Base-by-base conservation (phyloP, 371 early-diverging fungal species). In the Mucor racemosus region DNA sequence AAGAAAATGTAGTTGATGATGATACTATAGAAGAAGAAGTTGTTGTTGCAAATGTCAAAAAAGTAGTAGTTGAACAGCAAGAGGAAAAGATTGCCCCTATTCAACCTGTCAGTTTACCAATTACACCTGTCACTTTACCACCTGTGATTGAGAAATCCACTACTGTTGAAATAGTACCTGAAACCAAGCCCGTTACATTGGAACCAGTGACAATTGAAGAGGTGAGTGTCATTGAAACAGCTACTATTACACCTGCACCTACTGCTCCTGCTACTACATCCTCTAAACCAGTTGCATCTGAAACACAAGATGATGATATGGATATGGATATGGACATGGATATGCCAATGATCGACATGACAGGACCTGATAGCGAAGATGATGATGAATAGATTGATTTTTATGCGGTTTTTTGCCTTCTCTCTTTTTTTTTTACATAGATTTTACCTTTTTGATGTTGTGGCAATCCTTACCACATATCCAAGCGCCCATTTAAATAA, bases 281-380 rank as follows among this genome's bases (percentile, higher is more conserved):
- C 35, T 39, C 36, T 36, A 58, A 9, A 34, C 17, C 8, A 11
- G 13, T 21, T 21, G 4, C 50, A 48, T 48, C 48, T 1, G n/a
- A 15, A 19, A 21, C 19, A 21, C 19, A 4, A 19, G 60, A 56
- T 66, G 56, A 58, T 3, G 64, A 68, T 44, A 67, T 72, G 35
- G 81, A 77, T 36, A 66, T 67, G 11, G 67, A 69, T n/a, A 66
- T 77, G 11, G 67, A 69, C n/a, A 66, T 77, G 60, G 78, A 73
- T 21, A 81, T 81, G 60, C 79, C 79, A 1, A 72, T 76, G 34
- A 81, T 81, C 33, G 79, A 77, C 55, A 69, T 79, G 79, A 72
- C 75, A 58, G 80, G 76, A 9, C 78, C 76, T 58, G 78, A 78
- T 38, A 71, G 73, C 38, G 79, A 79, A 50, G 76, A 72, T 14